Base-by-base conservation (phyloP, 805 yeast genomes). In the Starmera caribaea region DNA sequence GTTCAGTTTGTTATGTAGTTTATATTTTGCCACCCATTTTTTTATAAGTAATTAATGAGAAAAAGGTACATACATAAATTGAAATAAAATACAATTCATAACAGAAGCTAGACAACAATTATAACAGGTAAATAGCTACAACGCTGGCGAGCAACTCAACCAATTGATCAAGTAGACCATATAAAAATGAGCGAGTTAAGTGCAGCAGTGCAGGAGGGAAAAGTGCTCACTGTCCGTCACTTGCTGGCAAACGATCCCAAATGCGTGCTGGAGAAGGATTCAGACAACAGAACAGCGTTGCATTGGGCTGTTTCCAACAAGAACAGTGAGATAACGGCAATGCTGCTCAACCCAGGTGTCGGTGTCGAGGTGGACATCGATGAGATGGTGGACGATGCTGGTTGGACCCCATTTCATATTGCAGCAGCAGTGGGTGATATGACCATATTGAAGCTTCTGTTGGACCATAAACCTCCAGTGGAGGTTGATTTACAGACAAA, bases 321-420 rank as follows among this genome's bases (percentile, higher is more conserved):
- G 37, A 69, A 79, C 41, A 50, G 61, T 6, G 76, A 73, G 24
- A 65, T 81, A 15, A 76, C 75, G 0, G 59, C 68, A 13, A 48
- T 71, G 30, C 53, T 80, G 8, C 57, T 67, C 40, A 62, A 59
- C 40, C 69, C 65, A 30, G 46, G 49, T 40, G 58, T 40, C 44
- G 56, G 39, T 41, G 54, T 60, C 15, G 63, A 65, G 29, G 59
- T 73, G 17, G 90, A 86, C 45, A 56, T 87, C 11, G 92, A 87
- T 53, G 83, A 80, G 3, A 56, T 68, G 49, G 50, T 53, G 0
- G 97, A 89, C 56, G 79, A 72, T 15, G 68, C 89, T 10, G 95
- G 95, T 1, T 89, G 96, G 96, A 81, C 90, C 0, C 87, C 94
- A 1, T 51, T 86, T 29, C 97, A 89, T 58, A 79, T 90, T 38